Evolutionary conservation across 2,329 filamentous ascomycete species (phyloP).

Genomic region (Claviceps pusilla): DNA sequence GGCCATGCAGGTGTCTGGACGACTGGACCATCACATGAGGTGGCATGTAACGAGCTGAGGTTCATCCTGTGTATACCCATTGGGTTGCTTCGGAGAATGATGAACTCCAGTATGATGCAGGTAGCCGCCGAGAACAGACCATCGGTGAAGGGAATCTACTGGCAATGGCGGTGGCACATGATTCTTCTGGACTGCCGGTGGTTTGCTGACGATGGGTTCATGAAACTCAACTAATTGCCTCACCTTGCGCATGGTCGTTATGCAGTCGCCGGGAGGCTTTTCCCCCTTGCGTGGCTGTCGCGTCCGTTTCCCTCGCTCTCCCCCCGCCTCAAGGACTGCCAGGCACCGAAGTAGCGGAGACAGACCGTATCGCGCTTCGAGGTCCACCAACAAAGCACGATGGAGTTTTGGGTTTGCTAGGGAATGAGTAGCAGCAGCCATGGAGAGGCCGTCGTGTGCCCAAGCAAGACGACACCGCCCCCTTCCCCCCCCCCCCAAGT

Average conservation of each 20-base stretch:
- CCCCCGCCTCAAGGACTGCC: neutral
- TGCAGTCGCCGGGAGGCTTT: neutral
- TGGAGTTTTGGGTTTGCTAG: neutral
- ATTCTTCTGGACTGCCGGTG: neutral
- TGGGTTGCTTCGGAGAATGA: slow-evolving; percentile 8
- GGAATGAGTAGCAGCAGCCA: neutral
- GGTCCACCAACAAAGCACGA: neutral
- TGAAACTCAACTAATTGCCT: neutral
- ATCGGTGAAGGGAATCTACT: slow-evolving; percentile 9
- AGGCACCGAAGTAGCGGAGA: neutral
- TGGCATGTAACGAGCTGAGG: neutral
- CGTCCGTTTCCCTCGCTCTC: neutral
- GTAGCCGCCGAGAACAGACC: slow-evolving; percentile 10
- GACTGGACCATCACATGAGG: slow-evolving; percentile 3
- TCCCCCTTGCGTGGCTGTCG: neutral
- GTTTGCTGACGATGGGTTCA: neutral
- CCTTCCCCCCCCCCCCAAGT: neutral
- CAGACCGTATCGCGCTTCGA: neutral
- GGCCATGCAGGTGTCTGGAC: slow-evolving; percentile 6
- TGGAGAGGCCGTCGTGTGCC: neutral
- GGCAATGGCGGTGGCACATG: slow-evolving; percentile 3
- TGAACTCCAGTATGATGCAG: slow-evolving; percentile 8
- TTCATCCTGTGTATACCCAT: slow-evolving; percentile 4
- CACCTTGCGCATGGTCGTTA: neutral
- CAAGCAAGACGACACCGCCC: neutral